Evolutionary conservation across 140 eudicot species (phyloP).

Genomic region (Anethum foeniculum): DNA sequence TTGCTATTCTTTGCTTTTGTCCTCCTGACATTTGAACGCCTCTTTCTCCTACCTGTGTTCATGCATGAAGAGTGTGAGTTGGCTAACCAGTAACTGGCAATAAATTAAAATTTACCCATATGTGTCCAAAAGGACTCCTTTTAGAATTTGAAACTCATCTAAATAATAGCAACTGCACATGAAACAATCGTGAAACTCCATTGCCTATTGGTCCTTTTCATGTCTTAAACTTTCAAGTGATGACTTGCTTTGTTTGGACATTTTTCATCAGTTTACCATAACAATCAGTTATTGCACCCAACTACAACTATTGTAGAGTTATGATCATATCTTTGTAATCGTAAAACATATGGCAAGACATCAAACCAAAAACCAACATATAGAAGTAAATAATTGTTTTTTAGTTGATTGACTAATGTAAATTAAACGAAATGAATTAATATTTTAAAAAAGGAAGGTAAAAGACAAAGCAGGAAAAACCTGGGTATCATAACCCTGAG

Average conservation of each 20-base stretch:
- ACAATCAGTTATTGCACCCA: not conserved
- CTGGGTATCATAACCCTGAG: slow-evolving; percentile 39
- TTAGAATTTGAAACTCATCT: not conserved
- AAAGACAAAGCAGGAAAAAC: slow-evolving; percentile 15
- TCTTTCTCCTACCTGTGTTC: slow-evolving; percentile 30
- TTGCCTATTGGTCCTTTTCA: not conserved
- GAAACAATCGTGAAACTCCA: too few species aligned
- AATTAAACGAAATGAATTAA: not conserved
- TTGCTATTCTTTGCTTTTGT: slow-evolving; percentile 31
- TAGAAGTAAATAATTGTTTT: not conserved
- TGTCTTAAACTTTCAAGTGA: too few species aligned
- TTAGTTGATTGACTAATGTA: not conserved
- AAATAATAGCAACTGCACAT: not conserved
- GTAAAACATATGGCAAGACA: too few species aligned
- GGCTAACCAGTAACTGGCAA: not conserved
- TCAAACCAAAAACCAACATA: not conserved
- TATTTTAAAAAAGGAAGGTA: not conserved
- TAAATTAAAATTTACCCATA: not conserved
- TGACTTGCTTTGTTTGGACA: too few species aligned
- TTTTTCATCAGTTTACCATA: too few species aligned
- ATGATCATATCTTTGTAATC: too few species aligned
- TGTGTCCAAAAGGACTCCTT: not conserved
- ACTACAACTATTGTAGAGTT: too few species aligned
- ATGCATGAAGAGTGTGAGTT: not conserved
- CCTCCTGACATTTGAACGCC: slow-evolving; percentile 34